Evolutionary conservation across 2,329 filamentous ascomycete species (phyloP), one percentile per base, ranked within the genome.

Genomic region (Beauveria sp.): DNA sequence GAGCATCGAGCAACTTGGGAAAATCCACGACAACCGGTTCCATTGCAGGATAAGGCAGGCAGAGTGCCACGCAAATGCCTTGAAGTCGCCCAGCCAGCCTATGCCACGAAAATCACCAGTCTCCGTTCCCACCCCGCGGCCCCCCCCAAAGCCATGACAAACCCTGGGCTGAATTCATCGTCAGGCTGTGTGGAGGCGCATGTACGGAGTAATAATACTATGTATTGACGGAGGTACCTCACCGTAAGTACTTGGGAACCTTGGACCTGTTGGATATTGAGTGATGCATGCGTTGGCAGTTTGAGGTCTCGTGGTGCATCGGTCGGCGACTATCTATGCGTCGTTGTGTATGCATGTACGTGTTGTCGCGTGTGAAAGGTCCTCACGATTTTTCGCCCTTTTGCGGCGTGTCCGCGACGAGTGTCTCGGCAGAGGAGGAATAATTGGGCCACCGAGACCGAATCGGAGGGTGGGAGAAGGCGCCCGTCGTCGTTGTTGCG

Each of bases 281-380:
- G n/a, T 30, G 54, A 48, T 40, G 43, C 30, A 57, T 57, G 55
- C 55, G 55, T 57, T 57, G 55, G 55, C 55, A 57, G 30, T 37
- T 37, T 30, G 14, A 57, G 30, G 55, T 48, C 55, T 26, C 55
- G 55, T 57, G 55, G 22, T 55, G 52, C 53, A 26, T 55, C 26
- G 53, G 22, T 26, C 24, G 54, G 44, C 30, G 28, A 57, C 43
- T 50, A 34, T 30, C 20, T 44, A 48, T 37, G 43, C 26, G 55
- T 44, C 55, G 40, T 30, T 28, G n/a, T 51, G 48, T 43, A 9
- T 41, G 44, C 40, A 18, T 46, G 41, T 18, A 24, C 53, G 41
- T 57, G 44, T 37, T 12, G 28, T 46, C 22, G n/a, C 52, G 37
- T 41, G 26, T n/a, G 40, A 24, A 40, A 34, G 24, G 28, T n/a